Evolutionary conservation across 2,329 filamentous ascomycete genomes (phyloP), one percentile per base, ranked within the genome.

Genomic region (Fusarium sp.): DNA sequence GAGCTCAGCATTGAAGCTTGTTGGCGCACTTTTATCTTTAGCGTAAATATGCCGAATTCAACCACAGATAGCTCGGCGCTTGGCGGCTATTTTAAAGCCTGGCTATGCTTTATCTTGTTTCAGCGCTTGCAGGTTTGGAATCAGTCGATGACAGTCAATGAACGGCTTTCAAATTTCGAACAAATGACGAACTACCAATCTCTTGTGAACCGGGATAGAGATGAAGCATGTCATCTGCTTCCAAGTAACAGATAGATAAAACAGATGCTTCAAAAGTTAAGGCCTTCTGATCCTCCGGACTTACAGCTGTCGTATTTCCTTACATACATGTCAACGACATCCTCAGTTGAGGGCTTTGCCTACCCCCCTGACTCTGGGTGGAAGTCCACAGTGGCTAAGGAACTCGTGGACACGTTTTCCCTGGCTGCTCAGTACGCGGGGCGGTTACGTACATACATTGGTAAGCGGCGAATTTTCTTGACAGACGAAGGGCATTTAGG

Each of bases 341-440:
- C 0, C 48, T 52, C 32, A 52, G 2, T 52, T 1, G 10, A 3
- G 4, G 48, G 32, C 0, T 52, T 52, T 26, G 1, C 17, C 1
- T 18, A 14, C 12, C 12, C 26, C 2, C 23, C n/a, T 38, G 20
- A 52, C 17, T 38, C 8, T 1, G 20, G 26, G 48, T 52, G 48
- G 48, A 38, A 32, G 17, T 52, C 48, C 1, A 0, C 11, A 8
- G 48, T 52, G 17, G 48, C 48, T 5, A 52, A 38, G 20, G 48
- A 52, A 23, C 32, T 52, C 23, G 48, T 32, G 18, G 20, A 27
- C 12, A 52, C 6, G 12, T 12, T 52, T 2, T 1, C 10, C 6
- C 32, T 6, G 17, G 48, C 48, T 38, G 2, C 2, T 38, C 7
- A 3, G 5, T 52, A 38, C n/a, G n/a, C n/a, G n/a, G n/a, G n/a